These are phyloP conservation scores for Chytriomyces confervae DNA, from an alignment of 192 early-diverging fungal species.

Conservation along the genomic window DNA sequence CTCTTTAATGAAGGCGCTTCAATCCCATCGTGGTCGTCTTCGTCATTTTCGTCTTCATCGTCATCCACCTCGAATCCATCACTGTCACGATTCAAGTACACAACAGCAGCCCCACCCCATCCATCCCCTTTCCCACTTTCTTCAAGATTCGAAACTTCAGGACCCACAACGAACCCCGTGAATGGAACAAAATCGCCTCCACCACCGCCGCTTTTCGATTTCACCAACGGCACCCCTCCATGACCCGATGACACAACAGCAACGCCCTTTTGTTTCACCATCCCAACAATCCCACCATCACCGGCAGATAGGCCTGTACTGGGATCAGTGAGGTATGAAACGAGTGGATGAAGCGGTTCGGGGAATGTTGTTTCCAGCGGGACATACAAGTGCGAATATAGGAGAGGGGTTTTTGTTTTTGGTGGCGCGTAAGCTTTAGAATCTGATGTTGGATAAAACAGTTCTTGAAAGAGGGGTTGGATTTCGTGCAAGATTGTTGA, in stretches of 20 bases:
- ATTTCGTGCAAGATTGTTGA: neutral
- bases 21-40: too few species aligned
- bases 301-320: constrained; percentile 5
- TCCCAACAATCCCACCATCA: constrained; percentile 15
- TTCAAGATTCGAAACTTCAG: neutral
- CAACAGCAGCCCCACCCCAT: neutral
- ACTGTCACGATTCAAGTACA: neutral
- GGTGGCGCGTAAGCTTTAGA: neutral
- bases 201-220: neutral
- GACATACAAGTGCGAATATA: neutral
- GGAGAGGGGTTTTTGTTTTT: neutral
- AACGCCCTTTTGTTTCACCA: constrained; percentile 9
- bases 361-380: neutral
- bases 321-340: neutral
- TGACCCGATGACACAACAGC: neutral
- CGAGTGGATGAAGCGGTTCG: neutral
- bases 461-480: neutral
- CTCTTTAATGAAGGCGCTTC: neutral
- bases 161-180: neutral
- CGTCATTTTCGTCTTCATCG: neutral
- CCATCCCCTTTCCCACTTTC: neutral
- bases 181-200: neutral
- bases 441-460: neutral
- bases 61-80: neutral
- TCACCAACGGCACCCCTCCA: neutral